A percentile compares a stretch with the other conserved stretches of the same genome.
These are phyloP conservation scores for Setomelanomma holmii DNA, from an alignment of 2,329 filamentous ascomycete species.

Conservation along the genomic window DNA sequence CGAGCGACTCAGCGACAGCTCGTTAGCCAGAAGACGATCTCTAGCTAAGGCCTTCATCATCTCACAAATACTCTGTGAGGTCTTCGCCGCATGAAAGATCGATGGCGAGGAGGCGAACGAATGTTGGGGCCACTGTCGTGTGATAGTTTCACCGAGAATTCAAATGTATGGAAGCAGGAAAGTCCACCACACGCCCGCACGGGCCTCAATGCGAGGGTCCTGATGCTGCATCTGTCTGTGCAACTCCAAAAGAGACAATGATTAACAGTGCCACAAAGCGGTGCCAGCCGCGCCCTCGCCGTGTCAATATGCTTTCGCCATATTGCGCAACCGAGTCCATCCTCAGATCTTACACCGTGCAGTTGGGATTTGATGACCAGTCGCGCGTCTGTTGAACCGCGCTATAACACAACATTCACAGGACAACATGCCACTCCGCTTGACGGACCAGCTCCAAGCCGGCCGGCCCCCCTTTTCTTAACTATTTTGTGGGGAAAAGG, in stretches of 20 bases:
- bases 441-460: not conserved
- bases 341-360: conserved; percentile 7
- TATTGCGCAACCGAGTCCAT: conserved; percentile 13
- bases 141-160: conserved; percentile 16
- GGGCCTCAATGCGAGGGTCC: conserved; percentile 7
- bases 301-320: conserved; percentile 8
- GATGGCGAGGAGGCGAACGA: conserved; percentile 3
- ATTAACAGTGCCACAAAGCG: conserved; percentile 21
- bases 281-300: conserved; percentile 20
- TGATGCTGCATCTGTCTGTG: conserved; percentile 18
- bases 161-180: conserved; percentile 10
- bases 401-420: conserved; percentile 6
- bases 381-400: conserved; percentile 3
- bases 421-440: not conserved
- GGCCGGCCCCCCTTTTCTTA: conserved; percentile 11
- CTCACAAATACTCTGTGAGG: no score
- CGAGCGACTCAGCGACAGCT: conserved; percentile 5
- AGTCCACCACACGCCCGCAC: conserved; percentile 29
- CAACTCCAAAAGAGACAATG: conserved; percentile 18
- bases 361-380: not conserved
- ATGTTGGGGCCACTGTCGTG: conserved; percentile 14
- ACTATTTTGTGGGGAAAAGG: conserved; percentile 20
- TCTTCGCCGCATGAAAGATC: not conserved
- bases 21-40: not conserved
- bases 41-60: no score